Percentiles rank a stretch among this genome's conserved stretches.
These are phyloP conservation scores for Prinsepia uniflora DNA, from an alignment of 306 rosid species.

Conservation along the genomic window DNA sequence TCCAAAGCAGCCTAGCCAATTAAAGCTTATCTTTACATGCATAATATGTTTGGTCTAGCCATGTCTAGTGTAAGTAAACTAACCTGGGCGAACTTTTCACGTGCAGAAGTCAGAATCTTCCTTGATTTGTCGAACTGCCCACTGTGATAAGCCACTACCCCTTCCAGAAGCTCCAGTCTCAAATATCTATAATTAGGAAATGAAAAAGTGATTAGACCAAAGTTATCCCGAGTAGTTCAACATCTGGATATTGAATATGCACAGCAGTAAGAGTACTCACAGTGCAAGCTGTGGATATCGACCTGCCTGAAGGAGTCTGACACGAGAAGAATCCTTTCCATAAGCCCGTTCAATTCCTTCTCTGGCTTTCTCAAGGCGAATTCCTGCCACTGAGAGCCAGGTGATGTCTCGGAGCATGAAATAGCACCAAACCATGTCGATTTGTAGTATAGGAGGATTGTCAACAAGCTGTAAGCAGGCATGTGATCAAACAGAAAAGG, in stretches of 20 bases:
- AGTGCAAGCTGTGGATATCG: slow-evolving; percentile 84
- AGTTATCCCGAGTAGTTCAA: not conserved
- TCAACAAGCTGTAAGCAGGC: slow-evolving; percentile 62
- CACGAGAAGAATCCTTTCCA: slow-evolving; percentile 78
- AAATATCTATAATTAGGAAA: slow-evolving; percentile 46
- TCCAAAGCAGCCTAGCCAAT: not conserved
- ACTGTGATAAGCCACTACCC: slow-evolving; percentile 83
- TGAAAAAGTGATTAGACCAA: slow-evolving; percentile 16
- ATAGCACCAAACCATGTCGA: slow-evolving; percentile 99
- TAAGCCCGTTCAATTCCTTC: slow-evolving; percentile 69
- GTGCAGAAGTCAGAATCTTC: slow-evolving; percentile 58
- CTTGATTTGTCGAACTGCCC: slow-evolving; percentile 67
- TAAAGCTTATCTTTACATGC: not conserved
- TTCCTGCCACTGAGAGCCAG: slow-evolving; percentile 80
- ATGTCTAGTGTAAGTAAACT: slow-evolving; percentile 2
- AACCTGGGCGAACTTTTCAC: slow-evolving; percentile 57
- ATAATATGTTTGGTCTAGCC: not conserved
- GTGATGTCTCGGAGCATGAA: slow-evolving; percentile 85
- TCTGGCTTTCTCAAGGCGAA: slow-evolving; percentile 76
- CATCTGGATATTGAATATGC: not conserved
- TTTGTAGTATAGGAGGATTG: slow-evolving; percentile 87
- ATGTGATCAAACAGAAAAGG: slow-evolving; percentile 12
- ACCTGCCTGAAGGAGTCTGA: slow-evolving; percentile 71
- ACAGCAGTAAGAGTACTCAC: slow-evolving; percentile 41
- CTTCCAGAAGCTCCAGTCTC: slow-evolving; percentile 90